Percentiles rank a stretch among this genome's conserved stretches.
These are phyloP conservation scores for Brettanomyces bruxellensis DNA, from an alignment of 805 yeast genomes.

Conservation along the genomic window DNA sequence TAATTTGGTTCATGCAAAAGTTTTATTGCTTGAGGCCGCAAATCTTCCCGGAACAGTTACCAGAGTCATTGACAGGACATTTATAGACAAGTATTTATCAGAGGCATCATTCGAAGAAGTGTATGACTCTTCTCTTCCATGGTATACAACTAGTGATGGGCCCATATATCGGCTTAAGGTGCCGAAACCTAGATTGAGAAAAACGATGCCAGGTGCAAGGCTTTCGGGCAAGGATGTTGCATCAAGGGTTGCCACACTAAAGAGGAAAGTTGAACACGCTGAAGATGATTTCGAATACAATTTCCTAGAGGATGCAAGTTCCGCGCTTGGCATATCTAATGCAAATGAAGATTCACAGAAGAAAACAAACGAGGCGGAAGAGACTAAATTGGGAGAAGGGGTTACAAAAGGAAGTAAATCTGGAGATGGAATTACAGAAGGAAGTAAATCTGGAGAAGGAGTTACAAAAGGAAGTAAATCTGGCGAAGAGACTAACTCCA, in stretches of 20 bases:
- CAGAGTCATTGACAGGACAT: constrained; percentile 5
- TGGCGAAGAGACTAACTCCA: background rate
- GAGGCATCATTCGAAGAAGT: constrained; percentile 7
- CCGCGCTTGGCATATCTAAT: too few relatives aligned
- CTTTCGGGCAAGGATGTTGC: constrained; percentile 9
- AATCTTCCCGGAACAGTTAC: constrained; percentile 16
- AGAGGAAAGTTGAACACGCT: constrained; percentile 15
- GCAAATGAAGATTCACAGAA: background rate
- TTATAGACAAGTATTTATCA: constrained; percentile 1
- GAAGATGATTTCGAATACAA: constrained; percentile 21
- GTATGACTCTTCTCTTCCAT: constrained; percentile 20
- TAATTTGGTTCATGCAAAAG: constrained; percentile 18
- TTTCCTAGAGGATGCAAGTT: constrained; percentile 8
- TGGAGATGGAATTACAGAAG: too few relatives aligned
- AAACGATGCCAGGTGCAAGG: constrained; percentile 4
- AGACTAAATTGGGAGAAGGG: too few relatives aligned
- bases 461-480: background rate
- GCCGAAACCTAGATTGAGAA: constrained; percentile 8
- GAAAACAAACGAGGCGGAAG: background rate
- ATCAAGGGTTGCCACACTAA: constrained; percentile 12
- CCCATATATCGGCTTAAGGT: constrained; percentile 14
- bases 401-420: too few relatives aligned
- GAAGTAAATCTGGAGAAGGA: background rate
- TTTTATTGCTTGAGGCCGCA: constrained; percentile 19
- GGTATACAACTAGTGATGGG: constrained; percentile 18